phyloP scores from a whole-genome alignment of 1,284 basidiomycete species.

The Tilletia setariae region DNA sequence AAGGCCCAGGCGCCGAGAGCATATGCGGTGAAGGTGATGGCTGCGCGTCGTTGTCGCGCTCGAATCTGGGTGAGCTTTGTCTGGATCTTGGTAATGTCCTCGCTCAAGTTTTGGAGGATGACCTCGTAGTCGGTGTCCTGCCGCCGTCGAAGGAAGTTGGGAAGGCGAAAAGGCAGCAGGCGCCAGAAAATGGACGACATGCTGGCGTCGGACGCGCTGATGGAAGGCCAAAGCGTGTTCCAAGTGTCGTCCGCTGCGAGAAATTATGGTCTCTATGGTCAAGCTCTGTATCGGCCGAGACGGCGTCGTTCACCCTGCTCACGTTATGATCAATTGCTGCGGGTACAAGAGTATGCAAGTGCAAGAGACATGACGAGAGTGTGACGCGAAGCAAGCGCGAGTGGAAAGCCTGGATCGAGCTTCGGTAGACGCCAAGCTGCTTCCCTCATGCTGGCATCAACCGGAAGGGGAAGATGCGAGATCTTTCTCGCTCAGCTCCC shows the following conservation, averaged over 20 bases:
- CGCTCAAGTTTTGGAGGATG: constrained; percentile 58
- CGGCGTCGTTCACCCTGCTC: no score
- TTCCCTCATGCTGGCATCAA: no score
- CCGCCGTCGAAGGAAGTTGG: constrained; percentile 18
- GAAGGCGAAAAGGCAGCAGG: constrained; percentile 6
- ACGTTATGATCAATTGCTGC: no score
- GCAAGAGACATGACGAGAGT: no score
- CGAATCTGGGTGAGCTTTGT: constrained; percentile 80
- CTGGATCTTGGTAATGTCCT: constrained; percentile 62
- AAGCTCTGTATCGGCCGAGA: no score
- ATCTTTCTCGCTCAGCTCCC: constrained; percentile 8
- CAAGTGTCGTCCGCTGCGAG: no score
- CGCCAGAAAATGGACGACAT: background rate
- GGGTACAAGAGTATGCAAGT: no score
- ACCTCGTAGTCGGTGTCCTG: constrained; percentile 59
- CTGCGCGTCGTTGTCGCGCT: constrained; percentile 75
- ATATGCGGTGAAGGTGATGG: constrained; percentile 76
- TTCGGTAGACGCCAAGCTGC: no score
- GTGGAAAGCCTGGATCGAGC: no score
- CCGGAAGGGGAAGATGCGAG: background rate
- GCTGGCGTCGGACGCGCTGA: background rate
- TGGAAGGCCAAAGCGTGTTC: no score
- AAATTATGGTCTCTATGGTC: no score
- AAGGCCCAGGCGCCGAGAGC: constrained; percentile 74
- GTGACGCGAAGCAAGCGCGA: no score